These are phyloP conservation scores for Spathaspora gorwiae DNA, from an alignment of 805 yeast genomes.

Conservation along the genomic window DNA sequence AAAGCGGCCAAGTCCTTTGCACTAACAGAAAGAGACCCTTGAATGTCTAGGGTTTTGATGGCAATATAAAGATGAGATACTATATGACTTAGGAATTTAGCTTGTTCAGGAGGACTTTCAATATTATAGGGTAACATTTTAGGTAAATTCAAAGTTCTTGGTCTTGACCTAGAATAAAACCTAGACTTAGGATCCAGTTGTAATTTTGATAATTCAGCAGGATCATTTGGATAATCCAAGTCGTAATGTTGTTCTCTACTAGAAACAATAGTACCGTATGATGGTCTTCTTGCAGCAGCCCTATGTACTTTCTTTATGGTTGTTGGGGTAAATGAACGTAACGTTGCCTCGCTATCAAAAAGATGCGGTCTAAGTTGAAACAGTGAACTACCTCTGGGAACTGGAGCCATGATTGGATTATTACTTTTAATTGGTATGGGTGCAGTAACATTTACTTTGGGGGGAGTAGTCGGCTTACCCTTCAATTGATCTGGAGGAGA, in stretches of 20 bases:
- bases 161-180: slow-evolving; percentile 33
- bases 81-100: slow-evolving; percentile 73
- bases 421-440: slow-evolving; percentile 16
- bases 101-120: slow-evolving; percentile 65
- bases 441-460: slow-evolving; percentile 6
- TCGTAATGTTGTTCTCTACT: slow-evolving; percentile 36
- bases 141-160: slow-evolving; percentile 39
- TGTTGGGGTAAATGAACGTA: slow-evolving; percentile 23
- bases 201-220: slow-evolving; percentile 18
- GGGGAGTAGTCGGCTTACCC: neutral
- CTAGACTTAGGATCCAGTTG: slow-evolving; percentile 34
- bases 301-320: slow-evolving; percentile 11
- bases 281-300: slow-evolving; percentile 21
- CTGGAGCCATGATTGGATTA: neutral
- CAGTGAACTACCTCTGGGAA: slow-evolving; percentile 8
- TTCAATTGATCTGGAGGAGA: neutral
- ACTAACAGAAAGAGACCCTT: slow-evolving; percentile 62
- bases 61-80: slow-evolving; percentile 77
- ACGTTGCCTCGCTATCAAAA: slow-evolving; percentile 7
- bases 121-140: slow-evolving; percentile 66
- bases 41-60: slow-evolving; percentile 66
- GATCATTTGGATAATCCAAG: slow-evolving; percentile 49
- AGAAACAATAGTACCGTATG: slow-evolving; percentile 26
- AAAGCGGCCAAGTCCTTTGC: slow-evolving; percentile 60
- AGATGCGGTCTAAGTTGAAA: slow-evolving; percentile 4